phyloP scores from a whole-genome alignment of 306 rosid species.

The Clitoria ternatea region DNA sequence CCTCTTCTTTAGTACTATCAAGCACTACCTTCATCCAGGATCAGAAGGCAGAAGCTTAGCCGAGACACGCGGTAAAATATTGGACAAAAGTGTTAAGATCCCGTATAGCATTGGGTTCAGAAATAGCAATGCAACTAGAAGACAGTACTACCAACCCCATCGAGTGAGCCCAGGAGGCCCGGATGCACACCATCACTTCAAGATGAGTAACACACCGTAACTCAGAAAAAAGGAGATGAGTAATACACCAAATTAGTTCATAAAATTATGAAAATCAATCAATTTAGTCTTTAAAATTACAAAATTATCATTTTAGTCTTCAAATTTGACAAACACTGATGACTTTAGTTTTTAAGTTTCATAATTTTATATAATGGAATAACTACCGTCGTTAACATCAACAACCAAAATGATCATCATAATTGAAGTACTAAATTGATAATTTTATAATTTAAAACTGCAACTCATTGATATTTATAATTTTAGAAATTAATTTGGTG shows the following conservation, averaged over 20 bases:
- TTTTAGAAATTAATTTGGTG: background rate
- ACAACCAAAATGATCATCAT: background rate
- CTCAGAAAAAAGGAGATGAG: no score
- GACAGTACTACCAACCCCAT: slow-evolving; percentile 5
- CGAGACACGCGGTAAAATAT: background rate
- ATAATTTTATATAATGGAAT: no score
- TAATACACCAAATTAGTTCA: background rate
- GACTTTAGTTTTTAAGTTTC: no score
- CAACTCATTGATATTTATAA: background rate
- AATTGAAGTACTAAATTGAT: background rate
- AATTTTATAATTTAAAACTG: no score
- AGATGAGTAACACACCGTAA: no score
- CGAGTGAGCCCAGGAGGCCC: slow-evolving; percentile 47
- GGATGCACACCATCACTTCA: slow-evolving; percentile 42
- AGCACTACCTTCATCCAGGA: slow-evolving; percentile 21
- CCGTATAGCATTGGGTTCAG: slow-evolving; percentile 26
- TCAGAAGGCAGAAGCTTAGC: slow-evolving; percentile 14
- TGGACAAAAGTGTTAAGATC: background rate
- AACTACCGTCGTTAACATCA: no score
- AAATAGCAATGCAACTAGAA: slow-evolving; percentile 14
- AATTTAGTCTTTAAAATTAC: background rate
- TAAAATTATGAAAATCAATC: background rate
- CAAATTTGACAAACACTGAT: no score
- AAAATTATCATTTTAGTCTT: background rate
- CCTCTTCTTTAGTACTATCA: slow-evolving; percentile 7